These are phyloP conservation scores for Alternaria infectoria DNA, from an alignment of 2,329 filamentous ascomycete genomes.

Conservation along the genomic window DNA sequence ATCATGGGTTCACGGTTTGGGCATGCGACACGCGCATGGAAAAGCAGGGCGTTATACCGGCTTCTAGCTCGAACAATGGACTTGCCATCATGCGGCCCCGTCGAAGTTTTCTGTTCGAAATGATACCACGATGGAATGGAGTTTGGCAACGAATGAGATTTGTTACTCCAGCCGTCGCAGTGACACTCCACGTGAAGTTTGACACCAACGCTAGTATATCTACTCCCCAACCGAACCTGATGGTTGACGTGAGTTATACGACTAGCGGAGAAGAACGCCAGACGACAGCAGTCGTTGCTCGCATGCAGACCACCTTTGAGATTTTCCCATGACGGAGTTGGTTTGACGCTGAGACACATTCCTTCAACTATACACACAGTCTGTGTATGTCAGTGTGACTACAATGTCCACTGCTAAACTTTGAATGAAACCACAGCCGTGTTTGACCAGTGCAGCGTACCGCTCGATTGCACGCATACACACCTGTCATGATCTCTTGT, in stretches of 20 bases:
- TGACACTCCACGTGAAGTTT: constrained; percentile 26
- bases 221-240: constrained; percentile 74
- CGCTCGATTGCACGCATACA: not conserved
- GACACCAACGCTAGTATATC: constrained; percentile 76
- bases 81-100: constrained; percentile 43
- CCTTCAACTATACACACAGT: not conserved
- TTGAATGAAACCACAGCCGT: not conserved
- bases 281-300: constrained; percentile 64
- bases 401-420: not conserved
- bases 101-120: constrained; percentile 40
- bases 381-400: not conserved
- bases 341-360: constrained; percentile 79
- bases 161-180: constrained; percentile 34
- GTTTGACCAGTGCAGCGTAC: not conserved
- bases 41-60: constrained; percentile 48
- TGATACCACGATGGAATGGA: constrained; percentile 38
- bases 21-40: constrained; percentile 43
- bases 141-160: constrained; percentile 30
- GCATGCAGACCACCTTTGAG: constrained; percentile 81
- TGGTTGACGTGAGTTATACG: constrained; percentile 88
- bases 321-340: constrained; percentile 67
- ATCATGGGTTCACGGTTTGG: constrained; percentile 46
- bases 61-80: constrained; percentile 48
- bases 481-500: not conserved
- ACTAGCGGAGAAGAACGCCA: constrained; percentile 80